phyloP scores from a whole-genome alignment of 179 eudicot genomes.

The Sideroxylon spinosum region DNA sequence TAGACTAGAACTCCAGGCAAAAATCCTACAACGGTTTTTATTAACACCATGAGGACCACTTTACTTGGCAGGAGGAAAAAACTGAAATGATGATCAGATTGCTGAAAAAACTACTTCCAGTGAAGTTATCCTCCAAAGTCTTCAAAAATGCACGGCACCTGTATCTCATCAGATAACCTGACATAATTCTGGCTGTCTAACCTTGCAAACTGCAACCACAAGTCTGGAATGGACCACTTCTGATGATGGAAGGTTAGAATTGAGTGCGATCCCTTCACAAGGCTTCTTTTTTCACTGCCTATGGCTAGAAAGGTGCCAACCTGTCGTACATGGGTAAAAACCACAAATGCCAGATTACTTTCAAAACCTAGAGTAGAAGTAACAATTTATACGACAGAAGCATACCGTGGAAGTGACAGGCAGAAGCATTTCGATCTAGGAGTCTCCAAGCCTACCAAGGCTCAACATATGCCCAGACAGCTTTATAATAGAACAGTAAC shows the following conservation, averaged over 20 bases:
- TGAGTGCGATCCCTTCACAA: background rate
- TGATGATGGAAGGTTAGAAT: background rate
- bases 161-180: background rate
- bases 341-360: background rate
- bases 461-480: too few relatives aligned
- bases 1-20: background rate
- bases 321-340: background rate
- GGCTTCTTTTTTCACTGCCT: background rate
- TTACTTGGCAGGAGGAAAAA: background rate
- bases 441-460: background rate
- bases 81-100: too few relatives aligned
- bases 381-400: background rate
- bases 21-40: background rate
- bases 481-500: too few relatives aligned
- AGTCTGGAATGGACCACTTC: slow-evolving; percentile 5
- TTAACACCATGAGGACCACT: background rate
- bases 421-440: background rate
- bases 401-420: background rate
- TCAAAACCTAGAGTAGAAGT: background rate
- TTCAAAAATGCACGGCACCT: background rate
- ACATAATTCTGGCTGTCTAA: background rate
- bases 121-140: background rate
- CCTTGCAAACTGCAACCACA: background rate
- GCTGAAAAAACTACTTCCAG: background rate
- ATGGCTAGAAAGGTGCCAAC: background rate